Evolutionary conservation across 2,329 filamentous ascomycete species (phyloP).

Genomic region (Talaromyces amestolkiae): DNA sequence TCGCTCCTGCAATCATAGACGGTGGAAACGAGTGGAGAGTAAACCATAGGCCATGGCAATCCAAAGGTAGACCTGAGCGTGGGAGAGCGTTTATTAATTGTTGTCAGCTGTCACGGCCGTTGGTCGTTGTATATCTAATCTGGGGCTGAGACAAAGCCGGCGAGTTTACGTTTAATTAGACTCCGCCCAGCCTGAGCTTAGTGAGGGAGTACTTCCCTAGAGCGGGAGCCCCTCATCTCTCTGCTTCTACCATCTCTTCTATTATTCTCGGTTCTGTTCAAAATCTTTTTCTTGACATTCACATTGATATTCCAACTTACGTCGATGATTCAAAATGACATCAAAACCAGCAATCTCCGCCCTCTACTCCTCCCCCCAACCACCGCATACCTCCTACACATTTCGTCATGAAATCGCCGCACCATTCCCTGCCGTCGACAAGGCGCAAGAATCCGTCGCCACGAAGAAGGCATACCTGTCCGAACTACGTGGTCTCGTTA

Average conservation of each 20-base stretch:
- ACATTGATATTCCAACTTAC: too few relatives aligned
- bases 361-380: constrained; percentile 30
- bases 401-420: constrained; percentile 31
- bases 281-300: not conserved
- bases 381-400: constrained; percentile 25
- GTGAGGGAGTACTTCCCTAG: not conserved
- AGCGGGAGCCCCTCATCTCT: not conserved
- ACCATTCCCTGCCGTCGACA: constrained; percentile 20
- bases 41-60: not conserved
- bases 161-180: constrained; percentile 2
- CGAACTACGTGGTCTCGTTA: constrained; percentile 50
- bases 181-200: not conserved
- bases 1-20: constrained; percentile 8
- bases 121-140: not conserved
- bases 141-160: constrained; percentile 4
- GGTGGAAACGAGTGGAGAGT: not conserved
- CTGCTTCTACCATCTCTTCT: not conserved
- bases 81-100: not conserved
- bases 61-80: not conserved
- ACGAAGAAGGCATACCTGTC: constrained; percentile 56
- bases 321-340: not conserved
- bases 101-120: not conserved
- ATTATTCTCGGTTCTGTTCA: not conserved
- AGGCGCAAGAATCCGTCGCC: constrained; percentile 20
- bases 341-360: constrained; percentile 24